Evolutionary conservation across 2,329 filamentous ascomycete species (phyloP).

Genomic region (Conoideocrella luteorostrata): DNA sequence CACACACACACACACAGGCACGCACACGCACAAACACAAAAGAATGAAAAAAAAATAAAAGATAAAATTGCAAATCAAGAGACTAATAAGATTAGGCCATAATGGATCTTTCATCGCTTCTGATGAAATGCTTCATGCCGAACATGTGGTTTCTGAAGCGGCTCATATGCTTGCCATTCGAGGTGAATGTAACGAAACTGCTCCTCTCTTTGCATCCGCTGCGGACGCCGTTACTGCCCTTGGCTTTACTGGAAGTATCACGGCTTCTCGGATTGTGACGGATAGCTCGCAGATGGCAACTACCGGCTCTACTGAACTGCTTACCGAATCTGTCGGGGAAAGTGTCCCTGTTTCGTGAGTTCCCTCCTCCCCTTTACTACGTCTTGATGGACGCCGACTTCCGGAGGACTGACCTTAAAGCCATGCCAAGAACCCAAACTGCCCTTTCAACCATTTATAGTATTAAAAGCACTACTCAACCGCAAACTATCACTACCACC

Average conservation of each 20-base stretch:
- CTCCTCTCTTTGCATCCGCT: conserved; percentile 5
- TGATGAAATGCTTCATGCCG: conserved; percentile 14
- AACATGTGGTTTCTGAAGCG: conserved; percentile 13
- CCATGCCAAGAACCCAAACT: conserved; percentile 25
- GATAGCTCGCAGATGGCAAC: conserved; percentile 4
- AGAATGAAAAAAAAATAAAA: too few relatives aligned
- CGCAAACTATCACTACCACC: conserved; percentile 13
- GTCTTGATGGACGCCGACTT: too few relatives aligned
- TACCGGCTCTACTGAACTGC: conserved; percentile 1
- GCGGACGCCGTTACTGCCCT: conserved; percentile 10
- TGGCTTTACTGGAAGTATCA: conserved; percentile 11
- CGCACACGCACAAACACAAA: too few relatives aligned
- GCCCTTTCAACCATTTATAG: conserved; percentile 27
- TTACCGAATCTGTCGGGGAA: conserved; percentile 10
- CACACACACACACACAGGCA: too few relatives aligned
- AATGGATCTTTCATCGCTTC: conserved; percentile 3
- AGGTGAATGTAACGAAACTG: conserved; percentile 15
- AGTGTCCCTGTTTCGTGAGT: conserved; percentile 30
- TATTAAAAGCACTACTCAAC: neutral
- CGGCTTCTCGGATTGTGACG: conserved; percentile 7
- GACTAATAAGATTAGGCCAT: conserved; percentile 3
- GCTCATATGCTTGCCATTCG: conserved; percentile 17
- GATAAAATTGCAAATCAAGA: too few relatives aligned
- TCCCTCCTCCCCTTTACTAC: too few relatives aligned
- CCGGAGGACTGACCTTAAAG: neutral